A percentile compares a stretch with the other conserved stretches of the same genome.
Conservation (phyloP, 1,139 yeast genomes). For the Geotrichum cucujoidarum region DNA sequence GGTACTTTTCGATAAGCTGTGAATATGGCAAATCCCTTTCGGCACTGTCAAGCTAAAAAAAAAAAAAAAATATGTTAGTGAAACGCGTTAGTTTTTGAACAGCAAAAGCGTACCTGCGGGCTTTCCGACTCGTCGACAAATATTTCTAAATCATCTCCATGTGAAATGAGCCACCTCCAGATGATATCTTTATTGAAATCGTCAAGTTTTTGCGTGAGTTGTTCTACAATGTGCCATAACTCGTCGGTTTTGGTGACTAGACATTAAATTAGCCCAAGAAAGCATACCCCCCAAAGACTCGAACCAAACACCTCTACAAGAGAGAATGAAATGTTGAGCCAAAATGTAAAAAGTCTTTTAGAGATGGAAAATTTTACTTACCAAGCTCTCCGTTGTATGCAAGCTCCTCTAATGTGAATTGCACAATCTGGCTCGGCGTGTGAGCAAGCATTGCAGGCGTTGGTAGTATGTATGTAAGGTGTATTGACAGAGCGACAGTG, state of each 20-base stretch:
- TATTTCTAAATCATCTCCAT: conserved; percentile 27
- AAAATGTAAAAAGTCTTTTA: background rate
- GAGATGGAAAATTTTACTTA: conserved; percentile 22
- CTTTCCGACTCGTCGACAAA: conserved; percentile 20
- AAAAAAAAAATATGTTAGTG: too few species aligned
- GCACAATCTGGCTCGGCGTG: conserved; percentile 34
- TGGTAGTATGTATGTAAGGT: too few species aligned
- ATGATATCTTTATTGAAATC: conserved; percentile 28
- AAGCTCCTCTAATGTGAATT: conserved; percentile 31
- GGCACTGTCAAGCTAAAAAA: conserved; percentile 12
- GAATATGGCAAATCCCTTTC: conserved; percentile 21
- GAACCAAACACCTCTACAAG: too few species aligned
- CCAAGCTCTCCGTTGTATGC: conserved; percentile 36
- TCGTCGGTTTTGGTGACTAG: conserved; percentile 31
- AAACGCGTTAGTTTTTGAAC: background rate
- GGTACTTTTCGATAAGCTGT: conserved; percentile 23
- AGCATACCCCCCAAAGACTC: conserved; percentile 10
- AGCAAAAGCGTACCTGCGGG: conserved; percentile 10
- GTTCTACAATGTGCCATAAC: conserved; percentile 29
- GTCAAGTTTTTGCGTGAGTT: conserved; percentile 26
- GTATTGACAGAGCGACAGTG: background rate
- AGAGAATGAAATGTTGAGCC: background rate
- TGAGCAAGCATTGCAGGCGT: conserved; percentile 18
- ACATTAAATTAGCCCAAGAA: conserved; percentile 7
- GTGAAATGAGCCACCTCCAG: conserved; percentile 33